Conservation (phyloP, 805 yeast species). For the Pichia paraexigua region DNA sequence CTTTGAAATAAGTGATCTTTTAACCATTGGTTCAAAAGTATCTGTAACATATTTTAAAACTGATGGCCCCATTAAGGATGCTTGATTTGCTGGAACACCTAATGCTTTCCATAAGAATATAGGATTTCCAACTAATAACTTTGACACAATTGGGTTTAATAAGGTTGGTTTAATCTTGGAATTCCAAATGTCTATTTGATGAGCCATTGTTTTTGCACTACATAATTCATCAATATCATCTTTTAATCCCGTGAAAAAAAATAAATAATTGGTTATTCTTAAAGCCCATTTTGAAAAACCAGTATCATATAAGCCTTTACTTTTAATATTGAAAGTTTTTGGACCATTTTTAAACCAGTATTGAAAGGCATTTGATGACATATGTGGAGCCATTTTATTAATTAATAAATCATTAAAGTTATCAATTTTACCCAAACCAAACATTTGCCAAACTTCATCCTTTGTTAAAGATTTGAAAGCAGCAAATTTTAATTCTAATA, state of each 20-base stretch:
- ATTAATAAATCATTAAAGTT: slow-evolving; percentile 46
- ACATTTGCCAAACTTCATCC: slow-evolving; percentile 63
- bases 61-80: slow-evolving; percentile 68
- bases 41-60: slow-evolving; percentile 65
- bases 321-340: slow-evolving; percentile 44
- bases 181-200: slow-evolving; percentile 62
- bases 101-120: slow-evolving; percentile 82
- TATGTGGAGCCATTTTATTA: slow-evolving; percentile 52
- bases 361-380: slow-evolving; percentile 76
- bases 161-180: slow-evolving; percentile 56
- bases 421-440: slow-evolving; percentile 64
- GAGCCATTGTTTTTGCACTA: slow-evolving; percentile 45
- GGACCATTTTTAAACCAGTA: slow-evolving; percentile 66
- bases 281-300: slow-evolving; percentile 86
- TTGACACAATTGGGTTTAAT: slow-evolving; percentile 61
- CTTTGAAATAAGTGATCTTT: slow-evolving; percentile 50
- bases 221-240: slow-evolving; percentile 49
- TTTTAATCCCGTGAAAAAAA: slow-evolving; percentile 46
- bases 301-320: slow-evolving; percentile 66
- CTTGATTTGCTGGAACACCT: slow-evolving; percentile 85
- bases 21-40: slow-evolving; percentile 69
- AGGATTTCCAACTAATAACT: slow-evolving; percentile 69
- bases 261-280: slow-evolving; percentile 54
- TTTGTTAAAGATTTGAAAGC: slow-evolving; percentile 49
- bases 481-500: slow-evolving; percentile 72